These are phyloP conservation scores for Cruciata laevipes DNA, from an alignment of 257 asterid species.

Conservation along the genomic window DNA sequence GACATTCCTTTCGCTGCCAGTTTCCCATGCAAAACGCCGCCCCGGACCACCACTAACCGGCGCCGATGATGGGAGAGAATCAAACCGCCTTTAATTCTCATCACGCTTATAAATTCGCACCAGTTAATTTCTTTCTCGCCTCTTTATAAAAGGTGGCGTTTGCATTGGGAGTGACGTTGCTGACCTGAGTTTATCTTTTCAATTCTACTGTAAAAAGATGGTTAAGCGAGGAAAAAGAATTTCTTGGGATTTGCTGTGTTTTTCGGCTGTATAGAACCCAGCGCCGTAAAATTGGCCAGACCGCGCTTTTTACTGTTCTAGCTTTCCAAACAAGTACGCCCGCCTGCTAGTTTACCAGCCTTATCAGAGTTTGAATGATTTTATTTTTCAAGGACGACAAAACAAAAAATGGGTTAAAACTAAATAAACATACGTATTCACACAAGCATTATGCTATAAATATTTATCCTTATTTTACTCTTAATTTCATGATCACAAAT, in stretches of 20 bases:
- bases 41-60: not conserved
- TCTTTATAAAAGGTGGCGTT: not conserved
- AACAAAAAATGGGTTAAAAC: no score
- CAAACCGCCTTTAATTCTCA: not conserved
- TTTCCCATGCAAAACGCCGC: not conserved
- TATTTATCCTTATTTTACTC: no score
- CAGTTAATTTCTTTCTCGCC: not conserved
- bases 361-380: no score
- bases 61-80: not conserved
- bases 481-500: no score
- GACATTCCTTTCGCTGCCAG: not conserved
- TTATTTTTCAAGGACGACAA: no score
- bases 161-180: not conserved
- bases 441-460: no score
- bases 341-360: not conserved
- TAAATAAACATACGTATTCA: no score
- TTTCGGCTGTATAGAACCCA: not conserved
- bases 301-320: not conserved
- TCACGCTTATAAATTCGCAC: not conserved
- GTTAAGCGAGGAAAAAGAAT: not conserved
- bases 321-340: not conserved
- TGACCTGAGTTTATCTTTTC: no score
- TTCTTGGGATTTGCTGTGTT: not conserved
- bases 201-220: not conserved
- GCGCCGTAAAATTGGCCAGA: not conserved